These are phyloP conservation scores for Elsinoe perseae DNA, from an alignment of 2,329 filamentous ascomycete species.

Conservation along the genomic window DNA sequence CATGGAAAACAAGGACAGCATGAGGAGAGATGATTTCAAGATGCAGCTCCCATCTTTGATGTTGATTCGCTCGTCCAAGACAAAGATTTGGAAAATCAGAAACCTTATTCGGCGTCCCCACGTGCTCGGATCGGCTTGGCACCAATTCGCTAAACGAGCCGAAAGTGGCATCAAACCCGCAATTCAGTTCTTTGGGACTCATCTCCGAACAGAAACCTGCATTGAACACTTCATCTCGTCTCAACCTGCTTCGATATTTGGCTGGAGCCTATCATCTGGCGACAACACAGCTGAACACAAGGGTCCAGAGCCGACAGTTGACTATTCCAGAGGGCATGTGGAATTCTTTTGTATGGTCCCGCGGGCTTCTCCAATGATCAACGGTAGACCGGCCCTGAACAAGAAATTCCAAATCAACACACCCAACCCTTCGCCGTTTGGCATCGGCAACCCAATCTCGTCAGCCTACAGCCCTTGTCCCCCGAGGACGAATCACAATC, in stretches of 20 bases:
- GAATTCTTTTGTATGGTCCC: background rate
- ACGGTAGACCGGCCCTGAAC: background rate
- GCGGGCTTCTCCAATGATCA: background rate
- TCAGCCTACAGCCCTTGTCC: background rate
- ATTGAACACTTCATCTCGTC: background rate
- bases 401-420: slow-evolving; percentile 6
- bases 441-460: slow-evolving; percentile 12
- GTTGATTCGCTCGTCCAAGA: background rate
- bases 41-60: background rate
- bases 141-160: background rate
- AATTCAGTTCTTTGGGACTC: background rate
- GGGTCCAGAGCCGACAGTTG: slow-evolving; percentile 4
- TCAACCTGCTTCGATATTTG: background rate
- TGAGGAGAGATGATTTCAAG: background rate
- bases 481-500: background rate
- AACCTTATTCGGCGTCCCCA: background rate
- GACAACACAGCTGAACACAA: background rate
- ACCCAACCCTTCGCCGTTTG: slow-evolving; percentile 7
- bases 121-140: background rate
- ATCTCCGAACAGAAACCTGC: background rate
- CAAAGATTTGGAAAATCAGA: background rate
- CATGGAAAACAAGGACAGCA: too few relatives aligned
- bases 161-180: background rate
- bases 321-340: background rate
- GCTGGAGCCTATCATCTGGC: background rate